Conservation (phyloP, 805 yeast genomes). For the Candida maris region DNA sequence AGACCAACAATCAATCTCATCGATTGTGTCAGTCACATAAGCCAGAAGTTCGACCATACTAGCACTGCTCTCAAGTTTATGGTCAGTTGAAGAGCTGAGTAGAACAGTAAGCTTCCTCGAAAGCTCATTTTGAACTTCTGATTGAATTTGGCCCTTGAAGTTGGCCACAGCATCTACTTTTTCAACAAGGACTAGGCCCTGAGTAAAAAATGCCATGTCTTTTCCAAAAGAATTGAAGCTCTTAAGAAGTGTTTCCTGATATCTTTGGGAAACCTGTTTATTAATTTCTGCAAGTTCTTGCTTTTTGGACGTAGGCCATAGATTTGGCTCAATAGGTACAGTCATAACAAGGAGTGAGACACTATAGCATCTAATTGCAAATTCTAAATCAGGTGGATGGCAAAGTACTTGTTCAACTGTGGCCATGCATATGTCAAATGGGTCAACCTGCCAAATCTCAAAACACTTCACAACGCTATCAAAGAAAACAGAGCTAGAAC, state of each 20-base stretch:
- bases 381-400: conserved; percentile 15
- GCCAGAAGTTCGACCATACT: conserved; percentile 13
- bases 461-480: conserved; percentile 27
- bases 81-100: conserved; percentile 10
- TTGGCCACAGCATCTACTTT: conserved; percentile 11
- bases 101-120: neutral
- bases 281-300: conserved; percentile 12
- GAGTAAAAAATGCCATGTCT: conserved; percentile 19
- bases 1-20: conserved; percentile 4
- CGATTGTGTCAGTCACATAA: neutral
- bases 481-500: conserved; percentile 22
- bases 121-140: neutral
- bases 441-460: conserved; percentile 32
- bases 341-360: conserved; percentile 26
- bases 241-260: conserved; percentile 7
- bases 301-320: conserved; percentile 25
- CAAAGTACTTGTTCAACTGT: conserved; percentile 12
- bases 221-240: conserved; percentile 18
- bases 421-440: conserved; percentile 22
- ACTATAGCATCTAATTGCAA: conserved; percentile 21
- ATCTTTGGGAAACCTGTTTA: conserved; percentile 13
- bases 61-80: conserved; percentile 18
- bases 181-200: conserved; percentile 18
- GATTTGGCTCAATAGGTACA: conserved; percentile 17
- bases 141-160: conserved; percentile 10